Conservation (phyloP, 176 grass and related monocot species). For the Microstegium vimineum region DNA sequence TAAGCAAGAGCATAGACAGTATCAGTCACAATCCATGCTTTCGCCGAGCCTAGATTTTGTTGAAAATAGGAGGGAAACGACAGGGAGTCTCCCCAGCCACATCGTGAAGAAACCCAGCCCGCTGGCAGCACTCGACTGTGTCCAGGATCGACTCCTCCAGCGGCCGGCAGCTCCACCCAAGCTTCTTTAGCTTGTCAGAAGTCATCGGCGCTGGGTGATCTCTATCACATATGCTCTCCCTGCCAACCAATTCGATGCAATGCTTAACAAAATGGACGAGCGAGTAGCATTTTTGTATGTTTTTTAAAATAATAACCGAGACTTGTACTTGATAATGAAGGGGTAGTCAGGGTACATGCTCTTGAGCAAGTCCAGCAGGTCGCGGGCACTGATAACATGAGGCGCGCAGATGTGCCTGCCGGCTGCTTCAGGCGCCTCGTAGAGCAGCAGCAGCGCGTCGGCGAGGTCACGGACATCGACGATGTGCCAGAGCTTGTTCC, state of each 20-base stretch:
- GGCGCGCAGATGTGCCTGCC: constrained; percentile 44
- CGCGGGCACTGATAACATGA: not conserved
- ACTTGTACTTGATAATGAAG: constrained; percentile 14
- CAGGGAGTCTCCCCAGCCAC: not conserved
- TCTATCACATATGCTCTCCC: constrained; percentile 20
- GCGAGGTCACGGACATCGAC: constrained; percentile 35
- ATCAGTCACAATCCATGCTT: not conserved
- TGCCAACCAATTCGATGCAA: not conserved
- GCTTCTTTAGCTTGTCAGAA: constrained; percentile 40
- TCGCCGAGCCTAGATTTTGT: constrained; percentile 22
- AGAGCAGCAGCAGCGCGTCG: constrained; percentile 25
- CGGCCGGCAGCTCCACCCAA: constrained; percentile 42
- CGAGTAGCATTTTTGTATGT: not conserved
- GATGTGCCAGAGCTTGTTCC: constrained; percentile 29
- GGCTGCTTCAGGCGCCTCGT: constrained; percentile 2
- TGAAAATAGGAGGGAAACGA: constrained; percentile 18
- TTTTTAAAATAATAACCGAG: not conserved
- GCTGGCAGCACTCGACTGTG: constrained; percentile 21
- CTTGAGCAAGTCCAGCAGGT: constrained; percentile 31
- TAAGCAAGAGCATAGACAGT: not conserved
- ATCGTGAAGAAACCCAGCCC: constrained; percentile 25
- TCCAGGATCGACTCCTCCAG: constrained; percentile 34
- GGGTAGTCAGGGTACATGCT: constrained; percentile 34
- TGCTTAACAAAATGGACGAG: not conserved
- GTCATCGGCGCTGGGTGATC: constrained; percentile 6